These are phyloP conservation scores for Helianthus annuus DNA, from an alignment of 129 eudicot genomes.

Conservation along the genomic window DNA sequence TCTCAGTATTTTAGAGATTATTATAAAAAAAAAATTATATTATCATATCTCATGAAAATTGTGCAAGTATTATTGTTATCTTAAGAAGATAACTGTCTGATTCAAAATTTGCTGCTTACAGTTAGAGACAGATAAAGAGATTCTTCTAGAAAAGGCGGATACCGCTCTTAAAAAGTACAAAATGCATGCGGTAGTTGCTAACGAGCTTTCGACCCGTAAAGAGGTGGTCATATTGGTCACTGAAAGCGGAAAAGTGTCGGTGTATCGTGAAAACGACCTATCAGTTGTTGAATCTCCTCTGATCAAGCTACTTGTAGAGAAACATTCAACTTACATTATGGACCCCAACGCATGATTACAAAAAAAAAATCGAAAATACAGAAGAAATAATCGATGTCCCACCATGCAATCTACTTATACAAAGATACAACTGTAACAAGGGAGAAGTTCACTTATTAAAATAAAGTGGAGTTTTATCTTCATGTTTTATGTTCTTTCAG, in stretches of 20 bases:
- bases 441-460: neutral
- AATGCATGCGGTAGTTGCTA: constrained; percentile 91
- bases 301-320: constrained; percentile 57
- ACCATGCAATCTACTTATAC: constrained; percentile 8
- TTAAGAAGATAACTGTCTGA: too few species aligned
- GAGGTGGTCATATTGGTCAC: constrained; percentile 82
- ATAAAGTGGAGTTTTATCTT: neutral
- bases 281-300: constrained; percentile 73
- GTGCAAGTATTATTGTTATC: too few species aligned
- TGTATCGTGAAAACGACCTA: constrained; percentile 54
- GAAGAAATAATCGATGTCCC: constrained; percentile 8
- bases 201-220: constrained; percentile 84
- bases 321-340: constrained; percentile 60
- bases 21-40: too few species aligned
- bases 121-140: constrained; percentile 80
- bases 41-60: too few species aligned
- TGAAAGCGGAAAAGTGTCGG: constrained; percentile 42
- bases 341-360: constrained; percentile 31
- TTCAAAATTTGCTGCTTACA: constrained; percentile 27
- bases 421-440: constrained; percentile 20
- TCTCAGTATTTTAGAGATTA: too few species aligned
- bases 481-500: neutral
- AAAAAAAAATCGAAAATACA: neutral
- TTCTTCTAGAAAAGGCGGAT: constrained; percentile 80
- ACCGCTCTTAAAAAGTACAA: constrained; percentile 75